Evolutionary conservation across 2,329 filamentous ascomycete genomes (phyloP).

Genomic region (Cercospora sp.): DNA sequence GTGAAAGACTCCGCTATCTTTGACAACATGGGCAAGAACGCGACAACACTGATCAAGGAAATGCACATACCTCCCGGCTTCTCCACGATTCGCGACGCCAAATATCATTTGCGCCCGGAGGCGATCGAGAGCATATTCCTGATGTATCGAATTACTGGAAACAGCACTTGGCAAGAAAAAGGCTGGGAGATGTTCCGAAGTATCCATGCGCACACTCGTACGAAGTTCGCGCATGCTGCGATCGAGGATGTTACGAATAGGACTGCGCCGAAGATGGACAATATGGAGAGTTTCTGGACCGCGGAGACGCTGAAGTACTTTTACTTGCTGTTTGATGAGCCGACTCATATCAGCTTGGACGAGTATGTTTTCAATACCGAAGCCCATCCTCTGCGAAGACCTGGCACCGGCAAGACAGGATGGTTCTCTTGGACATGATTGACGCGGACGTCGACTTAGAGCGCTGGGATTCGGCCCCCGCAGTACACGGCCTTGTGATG

Average conservation of each 20-base stretch:
- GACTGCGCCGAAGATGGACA: constrained; percentile 52
- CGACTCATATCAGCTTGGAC: constrained; percentile 59
- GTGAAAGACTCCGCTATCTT: constrained; percentile 34
- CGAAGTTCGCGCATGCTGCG: constrained; percentile 63
- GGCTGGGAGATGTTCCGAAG: constrained; percentile 74
- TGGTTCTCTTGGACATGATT: constrained; percentile 14
- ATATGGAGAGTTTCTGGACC: constrained; percentile 76
- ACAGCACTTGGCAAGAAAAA: constrained; percentile 63
- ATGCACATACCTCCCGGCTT: constrained; percentile 58
- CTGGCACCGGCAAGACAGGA: constrained; percentile 2
- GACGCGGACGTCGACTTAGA: neutral
- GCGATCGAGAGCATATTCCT: constrained; percentile 80
- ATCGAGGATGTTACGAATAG: constrained; percentile 64
- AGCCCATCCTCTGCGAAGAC: constrained; percentile 44
- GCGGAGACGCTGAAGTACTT: constrained; percentile 69
- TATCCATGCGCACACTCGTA: constrained; percentile 61
- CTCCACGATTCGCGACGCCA: constrained; percentile 54
- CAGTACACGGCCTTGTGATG: neutral
- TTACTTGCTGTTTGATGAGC: constrained; percentile 62
- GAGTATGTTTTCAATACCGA: constrained; percentile 51
- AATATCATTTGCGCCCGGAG: constrained; percentile 71
- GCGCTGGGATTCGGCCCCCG: too few species aligned
- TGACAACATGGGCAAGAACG: constrained; percentile 31
- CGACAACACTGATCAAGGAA: constrained; percentile 40
- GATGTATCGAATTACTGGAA: constrained; percentile 72